phyloP scores from a whole-genome alignment of 139 green algal genomes.

The Mesostigma viride region DNA sequence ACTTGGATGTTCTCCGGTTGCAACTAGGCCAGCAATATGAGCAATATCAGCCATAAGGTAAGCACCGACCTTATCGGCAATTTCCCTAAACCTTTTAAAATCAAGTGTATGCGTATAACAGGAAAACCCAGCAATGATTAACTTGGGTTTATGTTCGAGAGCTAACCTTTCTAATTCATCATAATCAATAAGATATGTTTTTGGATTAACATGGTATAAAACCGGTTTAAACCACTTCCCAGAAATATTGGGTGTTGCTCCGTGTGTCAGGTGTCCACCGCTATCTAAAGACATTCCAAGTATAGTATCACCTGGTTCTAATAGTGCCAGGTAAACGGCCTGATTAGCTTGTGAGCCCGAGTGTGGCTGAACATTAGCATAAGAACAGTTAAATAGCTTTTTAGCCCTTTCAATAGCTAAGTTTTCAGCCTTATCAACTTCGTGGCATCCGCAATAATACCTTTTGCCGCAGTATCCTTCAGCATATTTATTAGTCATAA shows the following conservation, averaged over 20 bases:
- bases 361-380: conserved; percentile 66
- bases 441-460: conserved; percentile 93
- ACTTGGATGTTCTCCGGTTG: conserved; percentile 37
- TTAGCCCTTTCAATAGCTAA: conserved; percentile 74
- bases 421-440: conserved; percentile 77
- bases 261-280: conserved; percentile 79
- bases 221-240: conserved; percentile 79
- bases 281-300: conserved; percentile 51
- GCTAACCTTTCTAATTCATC: conserved; percentile 44
- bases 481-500: conserved; percentile 14
- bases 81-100: conserved; percentile 49
- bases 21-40: conserved; percentile 68
- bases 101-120: neutral
- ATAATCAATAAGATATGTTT: conserved; percentile 76
- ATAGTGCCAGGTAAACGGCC: conserved; percentile 59
- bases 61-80: conserved; percentile 42
- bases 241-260: conserved; percentile 68
- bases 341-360: conserved; percentile 62
- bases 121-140: conserved; percentile 33
- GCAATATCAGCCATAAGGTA: conserved; percentile 90
- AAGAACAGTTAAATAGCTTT: conserved; percentile 54
- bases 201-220: conserved; percentile 76
- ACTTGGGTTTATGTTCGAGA: conserved; percentile 48
- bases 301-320: conserved; percentile 81
- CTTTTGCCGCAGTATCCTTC: conserved; percentile 46